phyloP scores from a whole-genome alignment of 208 protist species.

The Plasmodiophora brassicae region DNA sequence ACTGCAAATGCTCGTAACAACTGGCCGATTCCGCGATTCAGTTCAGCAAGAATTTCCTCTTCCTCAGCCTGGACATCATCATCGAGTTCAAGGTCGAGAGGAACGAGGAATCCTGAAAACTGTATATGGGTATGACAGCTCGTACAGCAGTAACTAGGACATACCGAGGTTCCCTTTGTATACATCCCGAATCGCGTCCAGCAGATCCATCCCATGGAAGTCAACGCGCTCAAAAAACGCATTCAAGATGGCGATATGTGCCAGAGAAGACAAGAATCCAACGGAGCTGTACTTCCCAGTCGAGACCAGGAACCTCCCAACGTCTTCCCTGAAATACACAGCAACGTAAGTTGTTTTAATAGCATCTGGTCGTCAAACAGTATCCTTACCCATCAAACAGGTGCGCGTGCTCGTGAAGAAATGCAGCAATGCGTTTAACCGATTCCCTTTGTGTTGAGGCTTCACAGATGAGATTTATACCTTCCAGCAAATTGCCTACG shows the following conservation, averaged over 20 bases:
- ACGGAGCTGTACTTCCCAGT: slow-evolving; percentile 6
- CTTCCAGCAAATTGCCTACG: not conserved
- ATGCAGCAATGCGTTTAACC: not conserved
- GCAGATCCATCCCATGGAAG: slow-evolving; percentile 13
- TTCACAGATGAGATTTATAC: slow-evolving; percentile 15
- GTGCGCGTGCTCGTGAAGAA: not conserved
- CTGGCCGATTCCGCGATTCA: not conserved
- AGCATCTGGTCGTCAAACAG: not conserved
- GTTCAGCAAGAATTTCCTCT: not conserved
- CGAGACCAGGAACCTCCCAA: not conserved
- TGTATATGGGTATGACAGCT: not conserved
- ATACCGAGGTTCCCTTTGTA: slow-evolving; percentile 18
- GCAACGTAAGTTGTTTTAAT: not conserved
- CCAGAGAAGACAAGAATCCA: not conserved
- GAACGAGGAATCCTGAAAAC: not conserved
- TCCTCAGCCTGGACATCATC: not conserved
- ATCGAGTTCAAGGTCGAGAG: not conserved
- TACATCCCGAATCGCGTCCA: slow-evolving; percentile 7
- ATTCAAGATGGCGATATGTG: not conserved
- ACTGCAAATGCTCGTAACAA: not conserved
- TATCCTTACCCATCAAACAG: slow-evolving; percentile 11
- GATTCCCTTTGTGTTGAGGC: not conserved
- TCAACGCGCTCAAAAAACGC: slow-evolving; percentile 11
- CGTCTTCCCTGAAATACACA: not conserved
- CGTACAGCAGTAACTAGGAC: not conserved